Evolutionary conservation across 805 yeast genomes (phyloP), one percentile per base, ranked within the genome.

Genomic region (Saccharomyces mikatae): DNA sequence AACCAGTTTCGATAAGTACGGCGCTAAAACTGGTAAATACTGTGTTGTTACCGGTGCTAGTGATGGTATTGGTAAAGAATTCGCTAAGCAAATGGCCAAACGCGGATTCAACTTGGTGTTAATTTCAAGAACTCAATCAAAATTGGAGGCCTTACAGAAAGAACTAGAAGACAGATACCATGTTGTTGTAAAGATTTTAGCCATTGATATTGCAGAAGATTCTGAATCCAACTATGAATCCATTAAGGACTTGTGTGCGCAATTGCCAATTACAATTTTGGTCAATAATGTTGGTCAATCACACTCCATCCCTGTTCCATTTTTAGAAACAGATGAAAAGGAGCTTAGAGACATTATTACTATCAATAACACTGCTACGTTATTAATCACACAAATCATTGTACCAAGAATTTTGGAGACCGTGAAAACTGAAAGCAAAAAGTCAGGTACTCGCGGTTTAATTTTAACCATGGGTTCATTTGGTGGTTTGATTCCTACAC

Each of bases 11-110:
- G 64, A 69, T 46, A 83, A 81, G 67, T 90, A 90, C 65, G 96
- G 97, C n/a, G 86, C 92, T 28, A 71, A 73, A 51, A 61, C 61
- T 21, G 86, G 86, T 28, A 76, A 80, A 46, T 94, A 97, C 92
- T 97, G 97, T n/a, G 87, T 94, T 31, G 80, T 94, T 17, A 94
- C 99, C 6, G 99, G 99, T 55, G 95, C 97, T 3, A 89, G 97
- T 49, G 98, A 94, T 69, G 99, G 99, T 36, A 86, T 94, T 65
- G 99, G 99, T 55, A 89, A 91, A 68, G 96, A 94, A 70, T 94
- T 81, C 67, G 84, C 97, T 1, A 66, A 73, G 27, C 98, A 92
- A 73, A 78, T 94, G 71, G 99, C 98, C 11, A 71, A 78, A 52
- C 83, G 80, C 60, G 96, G 96, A 1, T 86, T 91, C 70, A 91